phyloP scores from a whole-genome alignment of 148 eudicot genomes.

The Spergularia bocconei region DNA sequence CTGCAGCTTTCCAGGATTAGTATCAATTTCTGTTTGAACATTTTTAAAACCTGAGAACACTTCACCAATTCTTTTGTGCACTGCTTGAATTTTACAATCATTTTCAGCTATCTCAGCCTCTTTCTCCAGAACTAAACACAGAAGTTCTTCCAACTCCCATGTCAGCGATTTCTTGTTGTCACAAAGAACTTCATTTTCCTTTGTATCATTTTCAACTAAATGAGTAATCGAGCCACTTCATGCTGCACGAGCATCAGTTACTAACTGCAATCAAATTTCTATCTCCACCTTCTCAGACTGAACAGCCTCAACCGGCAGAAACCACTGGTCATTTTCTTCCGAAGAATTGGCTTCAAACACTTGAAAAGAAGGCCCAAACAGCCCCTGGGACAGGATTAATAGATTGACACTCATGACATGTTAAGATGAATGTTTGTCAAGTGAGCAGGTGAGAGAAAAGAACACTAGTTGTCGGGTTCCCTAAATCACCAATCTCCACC shows the following conservation, averaged over 20 bases:
- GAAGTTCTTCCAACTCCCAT: slow-evolving; percentile 55
- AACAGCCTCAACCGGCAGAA: slow-evolving; percentile 41
- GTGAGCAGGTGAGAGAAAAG: background rate
- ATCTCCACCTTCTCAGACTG: slow-evolving; percentile 58
- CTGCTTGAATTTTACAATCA: slow-evolving; percentile 46
- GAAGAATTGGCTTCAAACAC: slow-evolving; percentile 36
- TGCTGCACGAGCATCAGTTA: slow-evolving; percentile 42
- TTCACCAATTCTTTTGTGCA: slow-evolving; percentile 60
- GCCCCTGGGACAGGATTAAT: too few species aligned
- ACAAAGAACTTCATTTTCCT: slow-evolving; percentile 55
- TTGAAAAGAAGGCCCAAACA: background rate
- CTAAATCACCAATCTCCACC: background rate
- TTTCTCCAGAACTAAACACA: slow-evolving; percentile 57
- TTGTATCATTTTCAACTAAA: slow-evolving; percentile 50
- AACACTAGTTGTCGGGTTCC: background rate
- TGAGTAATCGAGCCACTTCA: slow-evolving; percentile 44
- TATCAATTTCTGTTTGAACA: slow-evolving; percentile 37
- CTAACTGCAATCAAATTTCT: slow-evolving; percentile 53
- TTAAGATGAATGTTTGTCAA: background rate
- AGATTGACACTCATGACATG: background rate
- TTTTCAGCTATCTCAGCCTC: slow-evolving; percentile 67
- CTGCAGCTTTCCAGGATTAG: slow-evolving; percentile 41
- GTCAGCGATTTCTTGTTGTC: slow-evolving; percentile 40
- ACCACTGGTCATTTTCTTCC: slow-evolving; percentile 55
- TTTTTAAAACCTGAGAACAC: slow-evolving; percentile 53